phyloP scores from a whole-genome alignment of 2,329 filamentous ascomycete species.

The Didymosphaeria variabile region DNA sequence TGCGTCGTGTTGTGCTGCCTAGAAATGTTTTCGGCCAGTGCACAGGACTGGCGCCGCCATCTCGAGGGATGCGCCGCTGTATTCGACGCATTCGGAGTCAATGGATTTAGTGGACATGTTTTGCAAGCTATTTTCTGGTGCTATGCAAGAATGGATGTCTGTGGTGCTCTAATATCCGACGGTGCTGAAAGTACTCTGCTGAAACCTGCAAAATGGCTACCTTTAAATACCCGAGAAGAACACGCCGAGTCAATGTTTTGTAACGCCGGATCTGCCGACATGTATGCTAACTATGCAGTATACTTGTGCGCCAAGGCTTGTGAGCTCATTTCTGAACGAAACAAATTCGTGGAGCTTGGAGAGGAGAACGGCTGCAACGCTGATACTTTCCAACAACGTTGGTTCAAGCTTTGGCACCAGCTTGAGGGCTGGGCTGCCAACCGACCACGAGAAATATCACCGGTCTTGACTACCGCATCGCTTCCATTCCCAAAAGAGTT shows the following conservation, averaged over 20 bases:
- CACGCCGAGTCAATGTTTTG: slow-evolving; percentile 47
- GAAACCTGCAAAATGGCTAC: slow-evolving; percentile 58
- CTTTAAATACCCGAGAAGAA: slow-evolving; percentile 32
- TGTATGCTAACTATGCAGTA: slow-evolving; percentile 62
- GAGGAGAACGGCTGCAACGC: slow-evolving; percentile 56
- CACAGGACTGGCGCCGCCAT: slow-evolving; percentile 60
- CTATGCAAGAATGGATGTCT: slow-evolving; percentile 65
- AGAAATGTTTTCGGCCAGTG: slow-evolving; percentile 57
- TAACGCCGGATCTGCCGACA: slow-evolving; percentile 50
- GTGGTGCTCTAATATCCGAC: slow-evolving; percentile 62
- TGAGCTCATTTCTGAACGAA: slow-evolving; percentile 61
- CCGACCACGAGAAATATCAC: slow-evolving; percentile 58
- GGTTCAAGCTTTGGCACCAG: slow-evolving; percentile 60
- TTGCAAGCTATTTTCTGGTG: slow-evolving; percentile 65
- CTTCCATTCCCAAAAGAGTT: slow-evolving; percentile 62
- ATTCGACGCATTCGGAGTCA: slow-evolving; percentile 60
- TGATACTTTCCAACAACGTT: slow-evolving; percentile 54
- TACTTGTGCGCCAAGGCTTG: slow-evolving; percentile 59
- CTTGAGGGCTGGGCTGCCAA: slow-evolving; percentile 60
- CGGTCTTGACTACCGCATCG: slow-evolving; percentile 55
- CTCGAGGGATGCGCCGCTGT: slow-evolving; percentile 63
- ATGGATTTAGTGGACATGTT: slow-evolving; percentile 60
- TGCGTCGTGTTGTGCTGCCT: slow-evolving; percentile 64
- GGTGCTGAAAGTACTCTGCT: slow-evolving; percentile 59
- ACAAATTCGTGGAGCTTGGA: slow-evolving; percentile 59